These are phyloP conservation scores for Hanseniaspora vineae DNA, from an alignment of 805 yeast genomes.

Conservation along the genomic window DNA sequence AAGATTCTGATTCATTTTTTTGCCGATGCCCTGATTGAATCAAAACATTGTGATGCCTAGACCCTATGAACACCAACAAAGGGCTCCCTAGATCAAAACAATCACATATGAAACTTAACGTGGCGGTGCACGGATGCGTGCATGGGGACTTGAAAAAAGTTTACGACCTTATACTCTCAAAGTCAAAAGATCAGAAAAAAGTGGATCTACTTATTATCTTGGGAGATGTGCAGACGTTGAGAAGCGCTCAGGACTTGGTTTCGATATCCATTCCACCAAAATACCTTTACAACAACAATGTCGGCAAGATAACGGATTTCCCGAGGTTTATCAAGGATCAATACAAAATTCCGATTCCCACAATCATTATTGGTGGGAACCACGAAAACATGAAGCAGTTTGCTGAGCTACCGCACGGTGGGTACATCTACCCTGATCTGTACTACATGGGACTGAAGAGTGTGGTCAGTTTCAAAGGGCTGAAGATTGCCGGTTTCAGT, in stretches of 20 bases:
- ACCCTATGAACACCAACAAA: too few species aligned
- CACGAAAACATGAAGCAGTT: slow-evolving; percentile 82
- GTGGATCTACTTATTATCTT: slow-evolving; percentile 62
- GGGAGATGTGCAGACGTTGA: slow-evolving; percentile 83
- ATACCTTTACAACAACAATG: slow-evolving; percentile 29
- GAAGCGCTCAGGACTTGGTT: slow-evolving; percentile 49
- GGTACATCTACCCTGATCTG: slow-evolving; percentile 85
- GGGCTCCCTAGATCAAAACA: too few species aligned
- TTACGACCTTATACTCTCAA: slow-evolving; percentile 26
- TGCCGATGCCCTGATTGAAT: too few species aligned
- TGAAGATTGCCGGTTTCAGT: slow-evolving; percentile 68
- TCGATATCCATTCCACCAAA: slow-evolving; percentile 72
- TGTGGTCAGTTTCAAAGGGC: slow-evolving; percentile 59
- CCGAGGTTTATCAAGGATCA: slow-evolving; percentile 51
- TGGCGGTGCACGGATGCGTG: slow-evolving; percentile 83
- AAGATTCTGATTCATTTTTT: too few species aligned
- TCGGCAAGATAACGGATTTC: slow-evolving; percentile 57
- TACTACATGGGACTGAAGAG: slow-evolving; percentile 75
- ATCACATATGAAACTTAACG: slow-evolving; percentile 11
- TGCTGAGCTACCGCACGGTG: slow-evolving; percentile 66
- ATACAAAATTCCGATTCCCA: slow-evolving; percentile 56
- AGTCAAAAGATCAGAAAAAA: slow-evolving; percentile 9
- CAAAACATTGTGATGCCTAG: too few species aligned
- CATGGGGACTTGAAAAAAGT: slow-evolving; percentile 66
- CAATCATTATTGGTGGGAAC: slow-evolving; percentile 87